A percentile compares a stretch with the other conserved stretches of the same genome.
phyloP scores from a whole-genome alignment of 257 asterid genomes.

The Solanum clarkiae region DNA sequence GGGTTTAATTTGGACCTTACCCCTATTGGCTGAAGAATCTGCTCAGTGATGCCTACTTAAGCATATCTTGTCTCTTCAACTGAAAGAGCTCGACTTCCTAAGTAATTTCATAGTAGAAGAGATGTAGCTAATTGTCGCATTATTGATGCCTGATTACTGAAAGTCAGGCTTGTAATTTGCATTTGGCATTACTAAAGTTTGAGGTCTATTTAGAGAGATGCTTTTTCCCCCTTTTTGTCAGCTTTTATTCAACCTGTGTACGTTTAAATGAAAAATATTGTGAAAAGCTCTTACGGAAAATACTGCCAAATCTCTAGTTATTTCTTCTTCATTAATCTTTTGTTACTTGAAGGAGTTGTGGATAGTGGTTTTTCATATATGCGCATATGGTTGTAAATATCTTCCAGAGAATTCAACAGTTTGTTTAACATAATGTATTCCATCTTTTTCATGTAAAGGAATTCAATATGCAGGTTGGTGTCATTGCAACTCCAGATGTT shows the following conservation, averaged over 20 bases:
- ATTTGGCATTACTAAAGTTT: background rate
- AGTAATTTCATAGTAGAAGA: background rate
- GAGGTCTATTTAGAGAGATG: background rate
- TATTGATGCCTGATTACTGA: background rate
- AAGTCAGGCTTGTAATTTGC: background rate
- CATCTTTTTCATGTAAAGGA: background rate
- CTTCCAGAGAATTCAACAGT: background rate
- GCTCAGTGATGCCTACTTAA: background rate
- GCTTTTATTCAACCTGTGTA: background rate
- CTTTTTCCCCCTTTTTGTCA: background rate
- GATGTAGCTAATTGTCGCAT: background rate
- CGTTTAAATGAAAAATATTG: background rate
- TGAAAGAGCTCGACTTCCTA: background rate
- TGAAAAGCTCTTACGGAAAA: background rate
- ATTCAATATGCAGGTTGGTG: conserved; percentile 67
- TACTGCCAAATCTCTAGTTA: background rate
- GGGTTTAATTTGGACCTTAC: background rate
- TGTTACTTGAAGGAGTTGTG: background rate
- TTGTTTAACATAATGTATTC: background rate
- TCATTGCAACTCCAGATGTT: conserved; percentile 74
- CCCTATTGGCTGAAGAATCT: background rate
- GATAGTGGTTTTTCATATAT: background rate
- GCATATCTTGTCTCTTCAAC: background rate
- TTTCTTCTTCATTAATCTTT: background rate
- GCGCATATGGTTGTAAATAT: background rate